phyloP scores from a whole-genome alignment of 202 grass and related monocot species.

The Carex sylvatica region DNA sequence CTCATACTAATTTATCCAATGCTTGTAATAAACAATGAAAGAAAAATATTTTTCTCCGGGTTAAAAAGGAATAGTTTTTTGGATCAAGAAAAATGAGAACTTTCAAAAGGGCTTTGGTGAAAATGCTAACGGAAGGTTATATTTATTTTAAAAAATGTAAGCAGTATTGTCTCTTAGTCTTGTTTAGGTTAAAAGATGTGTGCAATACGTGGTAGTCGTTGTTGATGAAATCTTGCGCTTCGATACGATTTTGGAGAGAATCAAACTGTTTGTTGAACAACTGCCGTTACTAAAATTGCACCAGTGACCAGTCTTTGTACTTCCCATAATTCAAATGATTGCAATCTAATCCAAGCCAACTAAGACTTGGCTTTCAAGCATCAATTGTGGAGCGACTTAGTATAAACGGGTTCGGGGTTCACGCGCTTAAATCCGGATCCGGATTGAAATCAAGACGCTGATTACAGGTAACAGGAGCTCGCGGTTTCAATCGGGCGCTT shows the following conservation, averaged over 20 bases:
- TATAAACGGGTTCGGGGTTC: neutral
- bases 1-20: too few species aligned
- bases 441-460: neutral
- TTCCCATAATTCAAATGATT: neutral
- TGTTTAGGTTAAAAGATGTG: neutral
- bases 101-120: neutral
- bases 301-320: neutral
- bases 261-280: neutral
- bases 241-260: neutral
- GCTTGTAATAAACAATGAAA: neutral
- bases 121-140: too few species aligned
- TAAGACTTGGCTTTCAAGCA: neutral
- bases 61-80: neutral
- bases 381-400: neutral
- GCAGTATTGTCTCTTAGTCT: neutral
- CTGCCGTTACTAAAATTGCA: neutral
- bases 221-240: neutral
- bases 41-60: neutral
- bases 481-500: neutral
- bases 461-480: neutral
- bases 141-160: neutral
- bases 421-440: neutral
- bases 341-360: neutral
- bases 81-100: neutral
- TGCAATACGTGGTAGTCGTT: too few species aligned